phyloP scores from a whole-genome alignment of 2,329 filamentous ascomycete genomes.

The Cryphonectria carpinicola region DNA sequence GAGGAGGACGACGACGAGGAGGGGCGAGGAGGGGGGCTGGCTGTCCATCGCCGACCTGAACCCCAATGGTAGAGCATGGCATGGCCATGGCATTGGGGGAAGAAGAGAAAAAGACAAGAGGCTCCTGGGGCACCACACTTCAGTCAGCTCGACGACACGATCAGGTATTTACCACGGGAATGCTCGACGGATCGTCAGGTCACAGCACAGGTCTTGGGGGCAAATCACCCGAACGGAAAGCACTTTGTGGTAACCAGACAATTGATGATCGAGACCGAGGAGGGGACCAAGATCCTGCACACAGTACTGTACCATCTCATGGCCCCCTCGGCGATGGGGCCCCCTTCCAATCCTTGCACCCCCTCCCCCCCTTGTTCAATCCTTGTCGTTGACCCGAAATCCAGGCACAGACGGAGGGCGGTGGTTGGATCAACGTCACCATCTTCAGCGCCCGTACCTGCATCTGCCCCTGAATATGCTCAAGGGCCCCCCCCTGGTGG shows the following conservation, averaged over 20 bases:
- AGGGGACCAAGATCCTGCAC: constrained; percentile 5
- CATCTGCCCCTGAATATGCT: constrained; percentile 28
- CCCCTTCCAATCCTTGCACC: constrained; percentile 9
- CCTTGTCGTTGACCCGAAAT: constrained; percentile 16
- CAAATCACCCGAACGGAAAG: neutral
- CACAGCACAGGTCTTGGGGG: neutral
- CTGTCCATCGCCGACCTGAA: neutral
- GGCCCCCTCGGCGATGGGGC: constrained; percentile 1
- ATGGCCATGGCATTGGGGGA: too few species aligned
- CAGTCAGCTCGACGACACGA: neutral
- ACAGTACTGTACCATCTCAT: constrained; percentile 7
- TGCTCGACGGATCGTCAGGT: neutral
- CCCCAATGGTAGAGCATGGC: neutral
- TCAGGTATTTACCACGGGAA: neutral
- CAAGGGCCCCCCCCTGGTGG: constrained; percentile 14
- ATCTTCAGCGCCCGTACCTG: constrained; percentile 26
- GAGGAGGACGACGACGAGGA: neutral
- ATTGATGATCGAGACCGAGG: neutral
- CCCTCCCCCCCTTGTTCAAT: constrained; percentile 12
- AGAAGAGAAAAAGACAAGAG: neutral
- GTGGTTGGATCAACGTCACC: constrained; percentile 25
- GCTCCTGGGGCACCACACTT: neutral
- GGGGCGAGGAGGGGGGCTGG: neutral
- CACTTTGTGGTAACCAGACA: neutral
- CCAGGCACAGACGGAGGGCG: neutral